Evolutionary conservation across 805 yeast genomes (phyloP).

Genomic region (Clavispora vitiphila): DNA sequence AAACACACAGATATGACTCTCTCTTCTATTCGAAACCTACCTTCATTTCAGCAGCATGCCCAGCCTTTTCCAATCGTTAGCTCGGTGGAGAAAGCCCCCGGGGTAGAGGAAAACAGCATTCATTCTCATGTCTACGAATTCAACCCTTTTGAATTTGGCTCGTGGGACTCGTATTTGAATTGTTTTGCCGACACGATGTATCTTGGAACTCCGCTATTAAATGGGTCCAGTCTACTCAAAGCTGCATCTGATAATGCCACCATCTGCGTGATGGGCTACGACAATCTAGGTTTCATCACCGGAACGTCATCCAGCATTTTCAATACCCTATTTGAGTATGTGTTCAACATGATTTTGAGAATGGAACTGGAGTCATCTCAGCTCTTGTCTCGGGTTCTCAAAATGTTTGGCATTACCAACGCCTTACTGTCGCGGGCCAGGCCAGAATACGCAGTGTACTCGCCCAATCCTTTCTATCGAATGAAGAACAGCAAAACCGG

Average conservation of each 20-base stretch:
- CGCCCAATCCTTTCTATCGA: slow-evolving; percentile 59
- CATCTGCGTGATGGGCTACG: slow-evolving; percentile 49
- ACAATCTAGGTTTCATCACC: slow-evolving; percentile 54
- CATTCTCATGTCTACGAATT: slow-evolving; percentile 51
- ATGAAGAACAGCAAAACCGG: slow-evolving; percentile 6
- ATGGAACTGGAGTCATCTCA: slow-evolving; percentile 7
- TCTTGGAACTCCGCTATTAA: slow-evolving; percentile 44
- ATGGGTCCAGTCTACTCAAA: slow-evolving; percentile 36
- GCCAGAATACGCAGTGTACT: slow-evolving; percentile 54
- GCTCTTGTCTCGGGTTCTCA: slow-evolving; percentile 9
- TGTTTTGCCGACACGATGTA: slow-evolving; percentile 48
- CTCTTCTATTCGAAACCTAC: slow-evolving; percentile 26
- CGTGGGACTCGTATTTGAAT: slow-evolving; percentile 49
- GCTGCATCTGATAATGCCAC: slow-evolving; percentile 20
- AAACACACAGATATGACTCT: slow-evolving; percentile 35
- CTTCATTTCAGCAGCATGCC: slow-evolving; percentile 30
- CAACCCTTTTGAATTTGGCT: slow-evolving; percentile 63
- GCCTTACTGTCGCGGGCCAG: slow-evolving; percentile 10
- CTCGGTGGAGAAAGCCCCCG: slow-evolving; percentile 37
- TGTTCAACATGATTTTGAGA: slow-evolving; percentile 35
- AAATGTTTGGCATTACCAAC: slow-evolving; percentile 9
- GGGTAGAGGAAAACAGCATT: slow-evolving; percentile 19
- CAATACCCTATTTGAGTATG: slow-evolving; percentile 42
- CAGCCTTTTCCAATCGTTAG: slow-evolving; percentile 50
- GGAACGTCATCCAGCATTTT: slow-evolving; percentile 64